These are phyloP conservation scores for Exserohilum turcica DNA, from an alignment of 2,329 filamentous ascomycete species.

Conservation along the genomic window DNA sequence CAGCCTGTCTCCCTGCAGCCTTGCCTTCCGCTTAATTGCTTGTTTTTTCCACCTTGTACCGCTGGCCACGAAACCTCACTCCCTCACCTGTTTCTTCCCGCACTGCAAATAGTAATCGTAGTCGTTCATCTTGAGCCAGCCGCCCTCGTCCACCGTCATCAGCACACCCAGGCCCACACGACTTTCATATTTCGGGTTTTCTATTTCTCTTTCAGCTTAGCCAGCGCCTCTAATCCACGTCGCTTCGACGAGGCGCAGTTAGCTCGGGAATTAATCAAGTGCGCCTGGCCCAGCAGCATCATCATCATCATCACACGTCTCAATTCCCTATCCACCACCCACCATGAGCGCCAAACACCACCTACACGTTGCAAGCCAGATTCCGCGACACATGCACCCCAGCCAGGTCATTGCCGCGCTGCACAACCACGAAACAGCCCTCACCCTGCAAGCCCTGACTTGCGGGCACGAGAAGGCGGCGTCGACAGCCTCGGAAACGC, in stretches of 20 bases:
- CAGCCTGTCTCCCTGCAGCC: slow-evolving; percentile 9
- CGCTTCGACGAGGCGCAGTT: background rate
- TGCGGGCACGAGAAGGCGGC: slow-evolving; percentile 34
- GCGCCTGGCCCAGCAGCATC: background rate
- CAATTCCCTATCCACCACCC: too few species aligned
- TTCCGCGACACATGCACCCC: slow-evolving; percentile 36
- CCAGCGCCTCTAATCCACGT: background rate
- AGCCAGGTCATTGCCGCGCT: slow-evolving; percentile 36
- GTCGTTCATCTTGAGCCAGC: slow-evolving; percentile 11
- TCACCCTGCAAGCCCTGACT: slow-evolving; percentile 43
- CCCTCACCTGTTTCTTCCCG: background rate
- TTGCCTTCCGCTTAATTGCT: background rate
- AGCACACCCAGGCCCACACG: too few species aligned
- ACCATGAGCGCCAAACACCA: slow-evolving; percentile 38
- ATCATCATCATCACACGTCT: background rate
- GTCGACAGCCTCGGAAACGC: slow-evolving; percentile 25
- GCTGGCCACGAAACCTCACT: background rate
- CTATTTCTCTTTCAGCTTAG: too few species aligned
- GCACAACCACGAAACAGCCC: slow-evolving; percentile 43
- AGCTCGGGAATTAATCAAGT: background rate
- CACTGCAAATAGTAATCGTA: slow-evolving; percentile 7
- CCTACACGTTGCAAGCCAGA: slow-evolving; percentile 38
- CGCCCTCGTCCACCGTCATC: too few species aligned
- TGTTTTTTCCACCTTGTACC: background rate
- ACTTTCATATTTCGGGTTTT: too few species aligned